These are phyloP conservation scores for Pseudocercospora pini-densiflorae DNA, from an alignment of 2,329 filamentous ascomycete species.

Conservation along the genomic window DNA sequence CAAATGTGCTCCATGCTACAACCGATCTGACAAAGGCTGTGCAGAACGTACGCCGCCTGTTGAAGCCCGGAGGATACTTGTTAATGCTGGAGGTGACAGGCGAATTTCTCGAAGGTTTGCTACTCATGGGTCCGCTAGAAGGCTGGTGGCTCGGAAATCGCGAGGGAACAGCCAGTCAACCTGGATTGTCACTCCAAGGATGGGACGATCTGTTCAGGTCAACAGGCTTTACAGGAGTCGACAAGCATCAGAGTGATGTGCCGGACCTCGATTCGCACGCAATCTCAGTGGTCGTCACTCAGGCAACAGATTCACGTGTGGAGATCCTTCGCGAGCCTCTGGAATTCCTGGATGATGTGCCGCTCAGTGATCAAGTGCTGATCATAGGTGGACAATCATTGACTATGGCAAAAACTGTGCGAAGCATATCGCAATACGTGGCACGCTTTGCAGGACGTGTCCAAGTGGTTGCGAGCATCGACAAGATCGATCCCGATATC, in stretches of 20 bases:
- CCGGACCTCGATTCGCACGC: conserved; percentile 21
- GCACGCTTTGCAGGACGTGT: conserved; percentile 24
- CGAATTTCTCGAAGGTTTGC: conserved; percentile 18
- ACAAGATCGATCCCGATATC: conserved; percentile 19
- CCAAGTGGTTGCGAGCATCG: conserved; percentile 23
- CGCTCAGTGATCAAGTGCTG: conserved; percentile 23
- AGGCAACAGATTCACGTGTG: conserved; percentile 23
- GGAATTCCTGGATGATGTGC: conserved; percentile 22
- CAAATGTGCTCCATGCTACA: conserved; percentile 36
- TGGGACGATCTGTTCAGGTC: conserved; percentile 42
- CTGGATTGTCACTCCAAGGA: conserved; percentile 30
- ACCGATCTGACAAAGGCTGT: conserved; percentile 27
- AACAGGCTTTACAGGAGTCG: conserved; percentile 43
- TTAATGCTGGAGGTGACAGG: conserved; percentile 32
- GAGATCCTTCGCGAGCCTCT: conserved; percentile 26
- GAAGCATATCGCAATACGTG: conserved; percentile 21
- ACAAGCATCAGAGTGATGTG: conserved; percentile 28
- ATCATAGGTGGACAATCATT: conserved; percentile 26
- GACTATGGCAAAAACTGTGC: conserved; percentile 22
- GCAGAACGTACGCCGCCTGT: conserved; percentile 30
- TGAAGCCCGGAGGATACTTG: conserved; percentile 36
- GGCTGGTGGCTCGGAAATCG: conserved; percentile 29
- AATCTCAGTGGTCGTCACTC: conserved; percentile 25
- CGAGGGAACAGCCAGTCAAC: conserved; percentile 37
- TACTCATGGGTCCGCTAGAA: conserved; percentile 25